Evolutionary conservation across 1,284 basidiomycete genomes (phyloP).

Genomic region (Cryptococcus sp.): DNA sequence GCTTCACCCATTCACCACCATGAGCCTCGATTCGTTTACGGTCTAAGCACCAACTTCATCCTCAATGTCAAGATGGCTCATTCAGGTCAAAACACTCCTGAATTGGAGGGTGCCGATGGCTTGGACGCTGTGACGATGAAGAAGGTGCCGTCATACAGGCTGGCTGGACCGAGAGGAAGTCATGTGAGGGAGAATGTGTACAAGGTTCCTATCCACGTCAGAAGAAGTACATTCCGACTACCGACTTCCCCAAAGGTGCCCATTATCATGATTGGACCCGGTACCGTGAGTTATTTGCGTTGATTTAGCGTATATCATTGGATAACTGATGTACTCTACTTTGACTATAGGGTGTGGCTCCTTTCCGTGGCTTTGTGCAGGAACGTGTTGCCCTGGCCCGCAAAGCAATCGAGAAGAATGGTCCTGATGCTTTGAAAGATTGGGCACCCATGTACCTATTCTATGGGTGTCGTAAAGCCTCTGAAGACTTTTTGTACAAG

Average conservation of each 20-base stretch:
- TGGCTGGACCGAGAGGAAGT: constrained; percentile 83
- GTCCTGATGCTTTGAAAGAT: constrained; percentile 80
- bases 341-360: constrained; percentile 74
- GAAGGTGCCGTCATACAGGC: constrained; percentile 70
- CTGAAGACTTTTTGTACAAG: constrained; percentile 89
- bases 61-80: constrained; percentile 82
- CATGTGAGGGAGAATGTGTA: constrained; percentile 67
- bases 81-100: constrained; percentile 54
- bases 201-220: constrained; percentile 90
- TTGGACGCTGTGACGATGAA: constrained; percentile 43
- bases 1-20: constrained; percentile 58
- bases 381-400: constrained; percentile 94
- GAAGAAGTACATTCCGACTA: constrained; percentile 92
- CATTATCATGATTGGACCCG: constrained; percentile 98
- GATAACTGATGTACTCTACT: neutral
- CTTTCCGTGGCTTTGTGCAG: constrained; percentile 98
- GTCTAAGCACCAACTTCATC: constrained; percentile 88
- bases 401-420: constrained; percentile 90
- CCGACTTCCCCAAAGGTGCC: constrained; percentile 98
- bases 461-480: constrained; percentile 88
- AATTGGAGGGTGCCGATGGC: constrained; percentile 53
- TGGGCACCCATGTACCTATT: constrained; percentile 95
- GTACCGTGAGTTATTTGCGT: constrained; percentile 68
- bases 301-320: neutral
- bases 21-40: constrained; percentile 65